Evolutionary conservation across 1,139 yeast genomes (phyloP).

Genomic region (Groenewaldozyma auringiensis): DNA sequence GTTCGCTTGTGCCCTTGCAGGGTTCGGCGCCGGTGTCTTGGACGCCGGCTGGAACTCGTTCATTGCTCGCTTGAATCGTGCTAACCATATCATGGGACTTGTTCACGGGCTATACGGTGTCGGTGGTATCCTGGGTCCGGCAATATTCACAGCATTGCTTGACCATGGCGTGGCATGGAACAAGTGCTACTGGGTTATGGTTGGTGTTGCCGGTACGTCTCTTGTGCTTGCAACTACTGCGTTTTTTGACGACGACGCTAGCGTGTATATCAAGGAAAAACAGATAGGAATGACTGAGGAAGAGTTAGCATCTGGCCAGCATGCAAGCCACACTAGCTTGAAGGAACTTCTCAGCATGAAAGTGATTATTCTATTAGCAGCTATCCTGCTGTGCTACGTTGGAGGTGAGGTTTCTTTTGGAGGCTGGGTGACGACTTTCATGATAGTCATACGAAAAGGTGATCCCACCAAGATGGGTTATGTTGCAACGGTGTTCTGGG

Average conservation of each 20-base stretch:
- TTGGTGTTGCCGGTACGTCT: slow-evolving; percentile 39
- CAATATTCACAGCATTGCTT: slow-evolving; percentile 47
- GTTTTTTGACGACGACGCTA: slow-evolving; percentile 17
- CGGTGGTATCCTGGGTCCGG: slow-evolving; percentile 55
- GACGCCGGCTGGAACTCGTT: slow-evolving; percentile 51
- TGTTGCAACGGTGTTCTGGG: slow-evolving; percentile 68
- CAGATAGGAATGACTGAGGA: not conserved
- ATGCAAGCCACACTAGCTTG: slow-evolving; percentile 2
- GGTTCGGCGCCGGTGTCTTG: slow-evolving; percentile 50
- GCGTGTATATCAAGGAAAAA: slow-evolving; percentile 9
- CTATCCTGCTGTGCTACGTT: slow-evolving; percentile 54
- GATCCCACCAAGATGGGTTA: slow-evolving; percentile 44
- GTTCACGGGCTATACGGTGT: slow-evolving; percentile 55
- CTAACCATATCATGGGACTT: slow-evolving; percentile 44
- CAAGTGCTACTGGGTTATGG: slow-evolving; percentile 34
- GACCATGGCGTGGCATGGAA: slow-evolving; percentile 46
- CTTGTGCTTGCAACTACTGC: slow-evolving; percentile 14
- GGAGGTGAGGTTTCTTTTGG: slow-evolving; percentile 63
- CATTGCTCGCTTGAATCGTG: slow-evolving; percentile 42
- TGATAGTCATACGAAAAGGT: slow-evolving; percentile 50
- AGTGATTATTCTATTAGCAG: slow-evolving; percentile 51
- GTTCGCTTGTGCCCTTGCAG: slow-evolving; percentile 49
- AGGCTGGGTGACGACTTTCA: slow-evolving; percentile 63
- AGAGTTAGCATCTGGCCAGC: slow-evolving; percentile 2
- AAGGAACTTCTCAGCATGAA: slow-evolving; percentile 38